Percentiles rank a stretch among this genome's conserved stretches.
Evolutionary conservation across 371 early-diverging fungal species (phyloP).

Genomic region (Mucor lusitanicus): DNA sequence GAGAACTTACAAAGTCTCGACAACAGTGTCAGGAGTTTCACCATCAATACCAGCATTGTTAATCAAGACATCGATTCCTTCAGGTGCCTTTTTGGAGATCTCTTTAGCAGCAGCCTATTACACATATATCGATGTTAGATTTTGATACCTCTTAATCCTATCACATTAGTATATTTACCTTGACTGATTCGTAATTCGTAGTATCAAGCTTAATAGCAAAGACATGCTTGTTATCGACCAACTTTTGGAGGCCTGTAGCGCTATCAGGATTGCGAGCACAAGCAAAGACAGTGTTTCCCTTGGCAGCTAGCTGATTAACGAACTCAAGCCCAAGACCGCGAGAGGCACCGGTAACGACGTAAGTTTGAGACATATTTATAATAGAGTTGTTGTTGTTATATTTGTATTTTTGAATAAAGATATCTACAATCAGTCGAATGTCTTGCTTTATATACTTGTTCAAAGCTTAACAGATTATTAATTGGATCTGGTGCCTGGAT

Average conservation of each 20-base stretch:
- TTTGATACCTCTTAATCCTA: no score
- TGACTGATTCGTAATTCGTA: slow-evolving; percentile 21
- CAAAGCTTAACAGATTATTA: no score
- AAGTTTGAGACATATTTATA: neutral
- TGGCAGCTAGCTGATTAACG: slow-evolving; percentile 32
- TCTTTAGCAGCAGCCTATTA: slow-evolving; percentile 22
- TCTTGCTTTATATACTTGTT: no score
- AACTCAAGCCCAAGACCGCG: slow-evolving; percentile 52
- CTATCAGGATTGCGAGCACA: slow-evolving; percentile 35
- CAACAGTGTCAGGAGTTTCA: neutral
- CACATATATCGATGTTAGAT: no score
- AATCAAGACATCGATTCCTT: slow-evolving; percentile 36
- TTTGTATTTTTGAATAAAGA: no score
- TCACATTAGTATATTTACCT: slow-evolving; percentile 21
- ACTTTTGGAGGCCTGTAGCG: slow-evolving; percentile 16
- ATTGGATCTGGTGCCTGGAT: no score
- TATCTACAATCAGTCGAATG: no score
- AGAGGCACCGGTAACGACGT: slow-evolving; percentile 25
- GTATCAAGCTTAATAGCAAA: slow-evolving; percentile 35
- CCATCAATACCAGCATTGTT: slow-evolving; percentile 38
- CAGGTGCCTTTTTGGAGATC: slow-evolving; percentile 14
- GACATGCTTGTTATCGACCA: slow-evolving; percentile 32
- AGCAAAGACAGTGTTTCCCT: slow-evolving; percentile 40
- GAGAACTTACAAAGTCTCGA: neutral
- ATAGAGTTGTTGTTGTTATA: no score